These are phyloP conservation scores for Vararia minispora DNA, from an alignment of 768 basidiomycete genomes.

Conservation along the genomic window DNA sequence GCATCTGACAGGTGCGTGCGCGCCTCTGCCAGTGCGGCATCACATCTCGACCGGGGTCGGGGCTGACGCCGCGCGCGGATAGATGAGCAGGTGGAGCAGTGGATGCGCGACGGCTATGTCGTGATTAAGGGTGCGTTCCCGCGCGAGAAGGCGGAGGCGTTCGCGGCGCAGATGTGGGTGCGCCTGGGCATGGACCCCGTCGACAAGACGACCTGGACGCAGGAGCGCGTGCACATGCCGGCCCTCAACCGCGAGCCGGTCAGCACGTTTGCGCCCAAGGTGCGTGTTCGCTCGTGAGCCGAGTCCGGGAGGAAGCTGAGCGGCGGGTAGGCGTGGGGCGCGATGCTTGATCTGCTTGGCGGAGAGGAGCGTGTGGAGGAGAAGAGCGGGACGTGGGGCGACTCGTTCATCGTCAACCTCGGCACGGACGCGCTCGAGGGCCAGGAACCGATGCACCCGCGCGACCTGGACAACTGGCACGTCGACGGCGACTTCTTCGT, in stretches of 20 bases:
- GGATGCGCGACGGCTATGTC: constrained; percentile 45
- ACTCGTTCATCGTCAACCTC: constrained; percentile 55
- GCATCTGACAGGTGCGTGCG: constrained; percentile 26
- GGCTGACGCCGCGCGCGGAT: constrained; percentile 1
- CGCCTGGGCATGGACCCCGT: constrained; percentile 40
- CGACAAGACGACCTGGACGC: constrained; percentile 44
- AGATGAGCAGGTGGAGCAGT: constrained; percentile 41
- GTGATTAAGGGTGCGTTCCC: constrained; percentile 43
- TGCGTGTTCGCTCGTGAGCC: constrained; percentile 8
- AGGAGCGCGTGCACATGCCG: constrained; percentile 46
- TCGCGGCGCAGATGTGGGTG: constrained; percentile 40
- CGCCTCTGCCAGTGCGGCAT: not conserved
- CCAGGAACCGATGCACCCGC: constrained; percentile 23
- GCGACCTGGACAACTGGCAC: constrained; percentile 52
- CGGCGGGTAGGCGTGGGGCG: constrained; percentile 40
- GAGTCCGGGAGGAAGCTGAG: not conserved
- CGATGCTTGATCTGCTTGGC: constrained; percentile 49
- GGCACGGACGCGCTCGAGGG: constrained; percentile 34
- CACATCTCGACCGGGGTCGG: not conserved
- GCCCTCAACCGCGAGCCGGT: constrained; percentile 34
- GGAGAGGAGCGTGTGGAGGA: constrained; percentile 47
- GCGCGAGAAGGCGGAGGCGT: constrained; percentile 36
- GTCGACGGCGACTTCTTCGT: constrained; percentile 51
- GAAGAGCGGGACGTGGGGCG: constrained; percentile 37
- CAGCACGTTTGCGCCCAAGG: constrained; percentile 42